Base-by-base conservation (phyloP, 306 rosid genomes). In the Leucaena leucocephala region DNA sequence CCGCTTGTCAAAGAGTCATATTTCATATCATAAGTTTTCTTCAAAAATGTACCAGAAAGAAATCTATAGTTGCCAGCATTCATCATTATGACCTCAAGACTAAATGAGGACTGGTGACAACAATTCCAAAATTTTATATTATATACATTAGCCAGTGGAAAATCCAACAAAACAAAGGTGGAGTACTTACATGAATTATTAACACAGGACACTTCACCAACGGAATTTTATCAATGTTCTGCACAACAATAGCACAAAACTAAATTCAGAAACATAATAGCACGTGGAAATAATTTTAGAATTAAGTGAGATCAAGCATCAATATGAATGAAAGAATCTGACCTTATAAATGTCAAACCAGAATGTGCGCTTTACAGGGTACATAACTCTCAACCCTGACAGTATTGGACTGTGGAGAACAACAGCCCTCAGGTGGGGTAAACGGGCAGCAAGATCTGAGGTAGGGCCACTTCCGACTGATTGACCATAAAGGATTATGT, bases 291-390 rank as follows among this genome's bases (percentile, higher is more conserved):
- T 16, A 39, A 72, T 17, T 38, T 63, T 38, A 22, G 44, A 48
- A 80, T 66, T 80, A 76, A 48, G 48, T 27, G 57, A 35, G 63
- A 61, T n/a, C 42, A 50, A 65, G 50, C 74, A 15, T 34, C 55
- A 16, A 71, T 67, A 43, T 43, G 33, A 68, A 65, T 38, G 68
- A 72, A 78, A 61, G 74, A 73, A 76, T 58, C 55, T 36, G 35
- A 91, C 97, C 97, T 91, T 91, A 78, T 91, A 91, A 74, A 91
- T 89, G 83, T 91, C 97, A 82, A 91, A 91, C 93, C 92, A 91
- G 71, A 88, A 91, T 5, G 92, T 84, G 82, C 93, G 90, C 78
- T 91, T 91, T 78, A 91, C 92, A 34, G 97, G 91, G 83, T 89
- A 91, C 97, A 91, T 91, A 84, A 91, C 97, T 85, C 94, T 85